These are phyloP conservation scores for Yarrowia sp. DNA, from an alignment of 805 yeast species.

Conservation along the genomic window DNA sequence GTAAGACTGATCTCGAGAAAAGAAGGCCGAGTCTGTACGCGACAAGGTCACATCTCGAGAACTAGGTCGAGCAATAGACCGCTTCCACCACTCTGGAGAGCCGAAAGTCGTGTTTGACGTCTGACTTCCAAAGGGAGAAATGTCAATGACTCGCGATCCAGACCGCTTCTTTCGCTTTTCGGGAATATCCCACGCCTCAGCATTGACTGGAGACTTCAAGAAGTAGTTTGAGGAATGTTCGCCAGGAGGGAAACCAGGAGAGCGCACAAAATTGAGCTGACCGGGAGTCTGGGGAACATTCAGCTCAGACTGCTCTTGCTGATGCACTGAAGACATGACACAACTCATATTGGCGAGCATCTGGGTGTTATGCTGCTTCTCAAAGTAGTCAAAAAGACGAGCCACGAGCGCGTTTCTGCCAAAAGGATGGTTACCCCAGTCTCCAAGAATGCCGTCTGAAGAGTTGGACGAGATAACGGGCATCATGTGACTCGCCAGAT, in stretches of 20 bases:
- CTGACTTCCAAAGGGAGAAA: slow-evolving; percentile 4
- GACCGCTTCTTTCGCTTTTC: neutral
- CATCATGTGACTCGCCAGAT: neutral
- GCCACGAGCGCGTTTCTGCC: slow-evolving; percentile 67
- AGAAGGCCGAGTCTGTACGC: neutral
- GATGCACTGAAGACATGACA: slow-evolving; percentile 49
- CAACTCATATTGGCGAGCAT: slow-evolving; percentile 90
- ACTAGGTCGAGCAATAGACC: neutral
- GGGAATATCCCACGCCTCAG: slow-evolving; percentile 14
- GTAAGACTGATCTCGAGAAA: neutral
- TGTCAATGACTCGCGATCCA: neutral
- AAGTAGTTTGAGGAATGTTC: slow-evolving; percentile 11
- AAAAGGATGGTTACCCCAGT: slow-evolving; percentile 80
- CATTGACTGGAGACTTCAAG: slow-evolving; percentile 2
- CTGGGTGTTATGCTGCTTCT: slow-evolving; percentile 64
- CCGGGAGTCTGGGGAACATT: slow-evolving; percentile 33
- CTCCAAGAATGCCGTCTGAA: slow-evolving; percentile 33
- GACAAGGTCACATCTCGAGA: neutral
- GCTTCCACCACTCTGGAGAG: slow-evolving; percentile 24
- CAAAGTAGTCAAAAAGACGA: slow-evolving; percentile 62
- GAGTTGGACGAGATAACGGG: neutral
- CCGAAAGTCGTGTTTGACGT: neutral
- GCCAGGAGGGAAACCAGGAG: slow-evolving; percentile 31
- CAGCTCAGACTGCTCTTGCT: slow-evolving; percentile 29
- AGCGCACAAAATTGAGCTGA: slow-evolving; percentile 30